Evolutionary conservation across 2,329 filamentous ascomycete genomes (phyloP).

Genomic region (Ceratocystis huliohia): DNA sequence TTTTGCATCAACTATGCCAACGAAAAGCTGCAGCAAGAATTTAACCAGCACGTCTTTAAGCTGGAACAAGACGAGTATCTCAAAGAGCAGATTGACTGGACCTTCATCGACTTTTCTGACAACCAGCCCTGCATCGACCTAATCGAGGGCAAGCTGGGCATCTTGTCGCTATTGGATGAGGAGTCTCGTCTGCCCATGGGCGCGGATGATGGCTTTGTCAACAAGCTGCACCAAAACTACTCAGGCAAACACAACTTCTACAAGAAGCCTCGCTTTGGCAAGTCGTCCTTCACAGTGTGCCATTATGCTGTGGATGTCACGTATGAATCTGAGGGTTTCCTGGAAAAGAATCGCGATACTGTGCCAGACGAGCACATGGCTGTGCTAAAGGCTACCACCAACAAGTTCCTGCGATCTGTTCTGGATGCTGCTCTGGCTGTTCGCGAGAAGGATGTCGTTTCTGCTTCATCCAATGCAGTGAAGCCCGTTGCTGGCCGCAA

Average conservation of each 20-base stretch:
- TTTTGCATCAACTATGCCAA: constrained; percentile 99
- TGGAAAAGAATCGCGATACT: constrained; percentile 98
- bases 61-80: constrained; percentile 97
- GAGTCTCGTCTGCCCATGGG: constrained; percentile 95
- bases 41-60: constrained; percentile 99
- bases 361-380: constrained; percentile 98
- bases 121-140: constrained; percentile 98
- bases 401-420: constrained; percentile 72
- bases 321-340: constrained; percentile 97
- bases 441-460: constrained; percentile 72
- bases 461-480: constrained; percentile 54
- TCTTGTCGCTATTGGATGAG: constrained; percentile 84
- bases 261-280: constrained; percentile 96
- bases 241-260: constrained; percentile 90
- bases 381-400: constrained; percentile 70
- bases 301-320: constrained; percentile 97
- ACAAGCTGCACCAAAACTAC: constrained; percentile 90
- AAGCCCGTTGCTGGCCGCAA: constrained; percentile 71
- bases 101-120: constrained; percentile 97
- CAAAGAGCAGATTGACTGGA: constrained; percentile 95
- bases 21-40: constrained; percentile 97
- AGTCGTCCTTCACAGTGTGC: constrained; percentile 93
- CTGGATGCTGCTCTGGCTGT: constrained; percentile 75
- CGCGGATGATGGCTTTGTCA: constrained; percentile 92
- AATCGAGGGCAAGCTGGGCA: constrained; percentile 92